These are phyloP conservation scores for Mollisiaceae sp. DNA, from an alignment of 2,329 filamentous ascomycete genomes.

Conservation along the genomic window DNA sequence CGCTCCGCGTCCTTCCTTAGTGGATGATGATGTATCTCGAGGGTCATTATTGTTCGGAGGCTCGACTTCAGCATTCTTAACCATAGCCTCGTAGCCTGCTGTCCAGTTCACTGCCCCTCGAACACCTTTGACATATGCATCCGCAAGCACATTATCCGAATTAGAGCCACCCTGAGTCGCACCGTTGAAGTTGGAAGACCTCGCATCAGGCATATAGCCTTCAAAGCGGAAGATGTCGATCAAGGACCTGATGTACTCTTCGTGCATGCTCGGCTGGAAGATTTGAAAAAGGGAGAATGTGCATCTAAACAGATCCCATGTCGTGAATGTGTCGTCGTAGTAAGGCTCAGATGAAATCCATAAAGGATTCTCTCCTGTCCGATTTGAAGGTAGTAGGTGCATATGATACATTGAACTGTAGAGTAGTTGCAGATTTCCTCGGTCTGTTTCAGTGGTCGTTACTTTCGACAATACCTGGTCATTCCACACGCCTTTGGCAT, in stretches of 20 bases:
- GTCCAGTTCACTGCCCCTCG: conserved; percentile 50
- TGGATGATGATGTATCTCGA: conserved; percentile 59
- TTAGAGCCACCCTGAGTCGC: conserved; percentile 73
- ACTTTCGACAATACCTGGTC: conserved; percentile 66
- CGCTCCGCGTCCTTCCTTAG: conserved; percentile 70
- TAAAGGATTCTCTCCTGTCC: conserved; percentile 71
- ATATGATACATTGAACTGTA: conserved; percentile 71
- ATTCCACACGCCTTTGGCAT: conserved; percentile 64
- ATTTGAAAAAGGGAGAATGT: conserved; percentile 68
- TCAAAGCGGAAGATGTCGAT: conserved; percentile 48
- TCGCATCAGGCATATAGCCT: conserved; percentile 68
- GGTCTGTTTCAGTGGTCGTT: conserved; percentile 61
- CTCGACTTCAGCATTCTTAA: conserved; percentile 67
- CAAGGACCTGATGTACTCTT: conserved; percentile 68
- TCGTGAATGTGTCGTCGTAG: conserved; percentile 73
- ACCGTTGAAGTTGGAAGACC: conserved; percentile 72
- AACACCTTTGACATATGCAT: conserved; percentile 73
- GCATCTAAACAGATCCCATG: conserved; percentile 69
- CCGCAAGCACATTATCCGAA: conserved; percentile 73
- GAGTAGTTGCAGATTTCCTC: conserved; percentile 61
- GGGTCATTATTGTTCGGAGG: conserved; percentile 63
- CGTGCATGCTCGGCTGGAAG: conserved; percentile 64
- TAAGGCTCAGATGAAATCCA: conserved; percentile 70
- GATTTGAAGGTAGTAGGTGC: conserved; percentile 71
- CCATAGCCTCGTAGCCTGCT: conserved; percentile 39